phyloP scores from a whole-genome alignment of 495 filamentous ascomycete genomes.

The Podospora comata region DNA sequence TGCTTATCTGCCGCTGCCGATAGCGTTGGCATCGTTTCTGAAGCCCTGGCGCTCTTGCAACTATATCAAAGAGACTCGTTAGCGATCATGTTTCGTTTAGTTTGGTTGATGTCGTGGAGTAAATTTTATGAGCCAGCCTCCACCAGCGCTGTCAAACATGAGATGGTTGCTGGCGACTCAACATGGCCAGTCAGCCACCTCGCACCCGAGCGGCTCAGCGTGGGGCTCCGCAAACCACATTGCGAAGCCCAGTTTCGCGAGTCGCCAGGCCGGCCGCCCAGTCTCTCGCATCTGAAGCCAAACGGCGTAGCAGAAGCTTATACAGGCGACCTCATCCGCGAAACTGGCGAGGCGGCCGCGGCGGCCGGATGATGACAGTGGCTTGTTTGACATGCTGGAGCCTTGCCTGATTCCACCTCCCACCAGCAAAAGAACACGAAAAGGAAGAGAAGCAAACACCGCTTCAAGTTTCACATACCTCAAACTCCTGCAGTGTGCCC shows the following conservation, averaged over 20 bases:
- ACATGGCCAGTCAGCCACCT: conserved; percentile 10
- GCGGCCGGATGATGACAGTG: neutral
- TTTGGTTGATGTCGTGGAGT: neutral
- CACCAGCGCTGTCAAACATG: neutral
- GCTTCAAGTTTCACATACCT: conserved; percentile 50
- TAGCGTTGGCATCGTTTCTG: conserved; percentile 41
- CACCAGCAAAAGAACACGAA: neutral
- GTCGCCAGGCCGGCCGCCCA: conserved; percentile 6
- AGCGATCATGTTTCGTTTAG: neutral
- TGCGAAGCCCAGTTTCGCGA: conserved; percentile 16
- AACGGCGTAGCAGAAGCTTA: neutral
- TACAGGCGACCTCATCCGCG: neutral
- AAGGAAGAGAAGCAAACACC: conserved; percentile 3
- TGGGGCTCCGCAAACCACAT: neutral
- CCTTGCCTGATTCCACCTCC: neutral
- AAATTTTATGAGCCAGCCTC: neutral
- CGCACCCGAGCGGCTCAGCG: conserved; percentile 8
- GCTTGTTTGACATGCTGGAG: neutral
- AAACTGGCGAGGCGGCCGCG: neutral
- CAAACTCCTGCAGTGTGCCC: conserved; percentile 63
- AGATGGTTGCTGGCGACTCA: neutral
- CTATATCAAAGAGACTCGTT: conserved; percentile 26
- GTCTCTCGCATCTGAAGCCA: neutral
- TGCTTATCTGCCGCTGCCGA: neutral
- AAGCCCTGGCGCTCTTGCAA: conserved; percentile 42